Evolutionary conservation across 129 eudicot species (phyloP).

Genomic region (Centella asiatica): DNA sequence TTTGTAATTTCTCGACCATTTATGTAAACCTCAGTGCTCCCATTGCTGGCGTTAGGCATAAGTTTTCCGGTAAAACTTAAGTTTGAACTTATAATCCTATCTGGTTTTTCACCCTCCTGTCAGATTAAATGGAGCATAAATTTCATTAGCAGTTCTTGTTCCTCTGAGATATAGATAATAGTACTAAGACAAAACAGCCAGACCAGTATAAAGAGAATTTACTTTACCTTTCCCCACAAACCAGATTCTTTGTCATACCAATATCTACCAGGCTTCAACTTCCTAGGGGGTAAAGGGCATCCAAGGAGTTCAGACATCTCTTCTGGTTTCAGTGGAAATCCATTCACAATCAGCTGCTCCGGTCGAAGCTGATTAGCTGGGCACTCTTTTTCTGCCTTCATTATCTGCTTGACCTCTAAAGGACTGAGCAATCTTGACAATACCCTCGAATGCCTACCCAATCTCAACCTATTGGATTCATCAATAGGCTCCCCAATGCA

Average conservation of each 20-base stretch:
- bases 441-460: conserved; percentile 84
- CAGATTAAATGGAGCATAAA: conserved; percentile 11
- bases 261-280: conserved; percentile 84
- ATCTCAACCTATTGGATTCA: conserved; percentile 61
- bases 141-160: conserved; percentile 12
- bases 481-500: conserved; percentile 94
- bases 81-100: conserved; percentile 86
- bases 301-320: conserved; percentile 92
- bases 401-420: conserved; percentile 87
- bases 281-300: conserved; percentile 79
- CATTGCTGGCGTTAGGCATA: conserved; percentile 83
- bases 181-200: not conserved
- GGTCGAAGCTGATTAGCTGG: conserved; percentile 97
- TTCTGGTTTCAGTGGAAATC: conserved; percentile 79
- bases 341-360: conserved; percentile 83
- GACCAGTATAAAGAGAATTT: not conserved
- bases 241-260: conserved; percentile 99
- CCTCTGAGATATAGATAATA: conserved; percentile 1
- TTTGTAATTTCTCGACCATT: conserved; percentile 96
- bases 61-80: conserved; percentile 91
- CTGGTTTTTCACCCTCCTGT: conserved; percentile 97
- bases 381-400: conserved; percentile 96
- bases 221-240: conserved; percentile 95
- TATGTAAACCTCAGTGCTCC: conserved; percentile 85
- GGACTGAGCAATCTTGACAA: conserved; percentile 80